Conservation (phyloP, 345 rosid species). For the Rubroshorea leprosula region DNA sequence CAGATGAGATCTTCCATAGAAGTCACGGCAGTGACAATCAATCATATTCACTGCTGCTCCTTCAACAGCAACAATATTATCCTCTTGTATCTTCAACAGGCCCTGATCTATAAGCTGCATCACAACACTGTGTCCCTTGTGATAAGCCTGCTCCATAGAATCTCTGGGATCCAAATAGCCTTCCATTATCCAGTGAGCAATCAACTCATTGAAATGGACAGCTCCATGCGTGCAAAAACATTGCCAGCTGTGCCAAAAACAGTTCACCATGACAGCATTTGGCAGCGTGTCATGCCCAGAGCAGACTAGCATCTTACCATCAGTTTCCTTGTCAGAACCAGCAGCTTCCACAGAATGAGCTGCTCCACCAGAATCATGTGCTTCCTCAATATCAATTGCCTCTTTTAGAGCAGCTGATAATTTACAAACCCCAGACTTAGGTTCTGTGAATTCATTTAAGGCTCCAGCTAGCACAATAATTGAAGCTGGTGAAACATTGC, state of each 20-base stretch:
- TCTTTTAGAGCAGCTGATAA: no score
- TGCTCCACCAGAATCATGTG: no score
- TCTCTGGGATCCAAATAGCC: slow-evolving; percentile 36
- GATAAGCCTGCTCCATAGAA: slow-evolving; percentile 36
- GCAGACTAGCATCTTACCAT: no score
- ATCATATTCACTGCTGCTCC: slow-evolving; percentile 19
- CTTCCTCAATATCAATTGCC: no score
- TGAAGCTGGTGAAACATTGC: no score
- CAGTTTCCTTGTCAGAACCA: no score
- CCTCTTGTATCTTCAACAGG: slow-evolving; percentile 41
- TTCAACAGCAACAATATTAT: slow-evolving; percentile 40
- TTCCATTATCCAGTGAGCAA: slow-evolving; percentile 59
- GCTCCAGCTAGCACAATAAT: no score
- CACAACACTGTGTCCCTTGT: slow-evolving; percentile 35
- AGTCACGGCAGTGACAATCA: slow-evolving; percentile 22
- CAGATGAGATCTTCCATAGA: no score
- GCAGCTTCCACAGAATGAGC: no score
- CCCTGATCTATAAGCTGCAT: slow-evolving; percentile 45
- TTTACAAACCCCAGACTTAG: no score
- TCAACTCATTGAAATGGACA: slow-evolving; percentile 47
- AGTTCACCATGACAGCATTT: slow-evolving; percentile 15
- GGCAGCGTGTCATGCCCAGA: no score
- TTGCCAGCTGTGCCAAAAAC: slow-evolving; percentile 51
- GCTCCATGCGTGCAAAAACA: slow-evolving; percentile 29
- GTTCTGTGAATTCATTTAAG: no score